A percentile compares a stretch with the other conserved stretches of the same genome.
Conservation (phyloP, 2,329 filamentous ascomycete genomes). For the Fusarium sp. region DNA sequence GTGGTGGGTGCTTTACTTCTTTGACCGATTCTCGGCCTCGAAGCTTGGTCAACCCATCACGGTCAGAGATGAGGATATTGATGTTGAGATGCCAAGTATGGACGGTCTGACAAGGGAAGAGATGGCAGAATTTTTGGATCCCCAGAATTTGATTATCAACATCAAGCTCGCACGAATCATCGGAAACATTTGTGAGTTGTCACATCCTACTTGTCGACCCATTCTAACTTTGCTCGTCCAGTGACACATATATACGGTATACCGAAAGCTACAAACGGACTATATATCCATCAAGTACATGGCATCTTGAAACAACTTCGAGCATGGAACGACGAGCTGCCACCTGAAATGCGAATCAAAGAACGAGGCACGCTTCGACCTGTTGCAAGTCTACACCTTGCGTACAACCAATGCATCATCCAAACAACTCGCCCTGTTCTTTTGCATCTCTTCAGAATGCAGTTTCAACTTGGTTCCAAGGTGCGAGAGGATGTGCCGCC, state of each 20-base stretch:
- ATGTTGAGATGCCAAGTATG: conserved; percentile 48
- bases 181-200: conserved; percentile 40
- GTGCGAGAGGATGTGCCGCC: conserved; percentile 5
- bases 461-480: conserved; percentile 39
- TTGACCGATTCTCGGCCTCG: conserved; percentile 48
- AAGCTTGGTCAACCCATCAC: conserved; percentile 49
- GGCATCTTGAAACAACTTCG: conserved; percentile 45
- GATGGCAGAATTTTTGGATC: conserved; percentile 45
- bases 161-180: conserved; percentile 47
- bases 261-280: conserved; percentile 43
- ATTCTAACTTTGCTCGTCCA: background rate
- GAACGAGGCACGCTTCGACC: conserved; percentile 42
- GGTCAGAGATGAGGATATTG: conserved; percentile 48
- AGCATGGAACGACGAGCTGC: conserved; percentile 44
- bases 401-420: conserved; percentile 51
- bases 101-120: conserved; percentile 44
- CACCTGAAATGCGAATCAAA: conserved; percentile 38
- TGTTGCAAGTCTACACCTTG: conserved; percentile 45
- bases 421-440: conserved; percentile 49
- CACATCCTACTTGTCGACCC: fast-evolving
- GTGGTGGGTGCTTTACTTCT: conserved; percentile 51
- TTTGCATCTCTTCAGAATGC: conserved; percentile 46
- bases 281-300: conserved; percentile 45
- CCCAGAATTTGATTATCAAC: conserved; percentile 43
- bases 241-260: conserved; percentile 47